Conservation (phyloP, 805 yeast genomes). For the Sugiyamaella smithiae region DNA sequence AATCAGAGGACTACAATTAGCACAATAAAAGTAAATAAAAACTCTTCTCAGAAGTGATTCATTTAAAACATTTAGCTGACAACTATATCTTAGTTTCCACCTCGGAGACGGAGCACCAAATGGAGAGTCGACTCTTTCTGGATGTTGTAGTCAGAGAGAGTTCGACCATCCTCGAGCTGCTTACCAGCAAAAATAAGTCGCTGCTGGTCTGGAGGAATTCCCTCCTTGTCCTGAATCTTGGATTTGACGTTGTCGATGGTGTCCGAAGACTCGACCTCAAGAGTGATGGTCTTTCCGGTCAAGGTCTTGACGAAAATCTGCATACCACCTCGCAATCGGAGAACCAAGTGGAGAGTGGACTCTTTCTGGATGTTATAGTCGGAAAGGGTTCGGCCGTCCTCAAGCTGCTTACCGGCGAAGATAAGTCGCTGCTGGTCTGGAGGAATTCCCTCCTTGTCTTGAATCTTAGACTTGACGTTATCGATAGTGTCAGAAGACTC, state of each 20-base stretch:
- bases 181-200: constrained; percentile 99
- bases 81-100: constrained; percentile 77
- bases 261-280: constrained; percentile 98
- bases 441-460: constrained; percentile 95
- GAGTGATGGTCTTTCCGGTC: constrained; percentile 98
- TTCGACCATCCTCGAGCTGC: constrained; percentile 99
- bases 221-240: constrained; percentile 99
- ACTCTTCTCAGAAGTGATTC: too few relatives aligned
- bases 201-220: constrained; percentile 99
- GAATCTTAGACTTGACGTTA: constrained; percentile 90
- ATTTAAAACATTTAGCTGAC: too few relatives aligned
- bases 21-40: too few relatives aligned
- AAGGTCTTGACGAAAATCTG: constrained; percentile 97
- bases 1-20: too few relatives aligned
- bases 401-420: constrained; percentile 94
- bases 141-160: constrained; percentile 98
- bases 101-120: constrained; percentile 95
- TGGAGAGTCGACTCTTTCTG: constrained; percentile 99
- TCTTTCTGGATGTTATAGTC: constrained; percentile 96
- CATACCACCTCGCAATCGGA: constrained; percentile 83
- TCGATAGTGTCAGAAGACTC: constrained; percentile 94
- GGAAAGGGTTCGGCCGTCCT: constrained; percentile 89
- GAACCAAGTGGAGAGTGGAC: constrained; percentile 78
- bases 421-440: constrained; percentile 95
- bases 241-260: constrained; percentile 98